phyloP scores from a whole-genome alignment of 805 yeast genomes.

The Saccharomycopsis guyanensis region DNA sequence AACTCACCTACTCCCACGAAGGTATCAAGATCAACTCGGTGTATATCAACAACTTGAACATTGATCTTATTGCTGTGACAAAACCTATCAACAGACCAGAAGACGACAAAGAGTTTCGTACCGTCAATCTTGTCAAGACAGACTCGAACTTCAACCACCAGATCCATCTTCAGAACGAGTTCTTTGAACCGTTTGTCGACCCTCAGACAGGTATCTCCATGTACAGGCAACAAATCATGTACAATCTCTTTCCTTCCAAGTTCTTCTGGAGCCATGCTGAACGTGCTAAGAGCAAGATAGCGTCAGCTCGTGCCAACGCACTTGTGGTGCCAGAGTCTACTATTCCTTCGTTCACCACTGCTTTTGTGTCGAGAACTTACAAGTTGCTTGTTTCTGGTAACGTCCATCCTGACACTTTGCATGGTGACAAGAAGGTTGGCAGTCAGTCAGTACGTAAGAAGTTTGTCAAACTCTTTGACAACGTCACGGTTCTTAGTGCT shows the following conservation, averaged over 20 bases:
- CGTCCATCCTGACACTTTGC: neutral
- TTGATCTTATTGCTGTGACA: neutral
- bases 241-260: neutral
- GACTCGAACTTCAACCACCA: neutral
- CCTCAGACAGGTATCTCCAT: neutral
- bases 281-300: neutral
- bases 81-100: slow-evolving; percentile 5
- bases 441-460: neutral
- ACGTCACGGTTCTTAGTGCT: neutral
- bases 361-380: slow-evolving; percentile 2
- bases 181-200: neutral
- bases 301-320: neutral
- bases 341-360: neutral
- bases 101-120: neutral
- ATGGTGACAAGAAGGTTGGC: neutral
- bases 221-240: neutral
- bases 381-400: slow-evolving; percentile 1
- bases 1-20: neutral
- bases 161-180: no score
- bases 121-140: slow-evolving; percentile 2
- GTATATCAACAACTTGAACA: neutral
- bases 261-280: neutral
- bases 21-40: slow-evolving; percentile 5
- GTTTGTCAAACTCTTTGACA: slow-evolving; percentile 6
- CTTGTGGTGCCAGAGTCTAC: neutral